These are phyloP conservation scores for Ogataea populi-albae DNA, from an alignment of 805 yeast genomes.

Conservation along the genomic window DNA sequence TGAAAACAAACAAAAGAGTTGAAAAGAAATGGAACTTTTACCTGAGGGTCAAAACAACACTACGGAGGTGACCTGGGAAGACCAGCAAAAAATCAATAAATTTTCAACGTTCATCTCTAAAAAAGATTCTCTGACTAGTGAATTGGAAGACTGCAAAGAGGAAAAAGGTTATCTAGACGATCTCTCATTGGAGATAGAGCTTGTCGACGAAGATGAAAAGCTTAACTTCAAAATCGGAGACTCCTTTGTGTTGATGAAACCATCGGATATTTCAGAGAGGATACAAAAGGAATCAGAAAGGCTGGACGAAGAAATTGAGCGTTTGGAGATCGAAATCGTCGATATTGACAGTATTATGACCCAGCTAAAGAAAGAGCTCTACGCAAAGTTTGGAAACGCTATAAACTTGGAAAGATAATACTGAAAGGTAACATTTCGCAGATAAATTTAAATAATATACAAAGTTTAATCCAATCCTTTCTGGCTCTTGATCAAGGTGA, in stretches of 20 bases:
- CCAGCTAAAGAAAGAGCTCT: slow-evolving; percentile 67
- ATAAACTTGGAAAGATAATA: slow-evolving; percentile 75
- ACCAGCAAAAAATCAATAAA: slow-evolving; percentile 84
- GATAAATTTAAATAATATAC: slow-evolving; percentile 7
- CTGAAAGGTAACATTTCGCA: background rate
- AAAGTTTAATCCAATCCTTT: no score
- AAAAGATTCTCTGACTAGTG: slow-evolving; percentile 54
- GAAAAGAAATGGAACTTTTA: slow-evolving; percentile 31
- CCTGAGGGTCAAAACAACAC: slow-evolving; percentile 57
- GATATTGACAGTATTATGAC: slow-evolving; percentile 52
- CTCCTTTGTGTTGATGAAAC: slow-evolving; percentile 66
- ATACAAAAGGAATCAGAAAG: slow-evolving; percentile 60
- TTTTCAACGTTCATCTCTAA: slow-evolving; percentile 80
- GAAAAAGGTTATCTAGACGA: slow-evolving; percentile 91
- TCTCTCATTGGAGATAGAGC: slow-evolving; percentile 77
- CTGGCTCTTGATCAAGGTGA: slow-evolving; percentile 42
- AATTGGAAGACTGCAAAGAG: slow-evolving; percentile 47
- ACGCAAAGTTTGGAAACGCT: slow-evolving; percentile 84
- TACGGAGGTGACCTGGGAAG: slow-evolving; percentile 71
- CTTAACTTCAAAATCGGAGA: slow-evolving; percentile 82
- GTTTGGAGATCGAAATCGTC: slow-evolving; percentile 45
- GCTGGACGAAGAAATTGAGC: slow-evolving; percentile 49
- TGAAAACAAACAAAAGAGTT: background rate
- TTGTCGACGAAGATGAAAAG: slow-evolving; percentile 72
- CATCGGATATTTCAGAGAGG: slow-evolving; percentile 60